Conservation (phyloP, 2,329 filamentous ascomycete species). For the Ascosphaera pollenicola region DNA sequence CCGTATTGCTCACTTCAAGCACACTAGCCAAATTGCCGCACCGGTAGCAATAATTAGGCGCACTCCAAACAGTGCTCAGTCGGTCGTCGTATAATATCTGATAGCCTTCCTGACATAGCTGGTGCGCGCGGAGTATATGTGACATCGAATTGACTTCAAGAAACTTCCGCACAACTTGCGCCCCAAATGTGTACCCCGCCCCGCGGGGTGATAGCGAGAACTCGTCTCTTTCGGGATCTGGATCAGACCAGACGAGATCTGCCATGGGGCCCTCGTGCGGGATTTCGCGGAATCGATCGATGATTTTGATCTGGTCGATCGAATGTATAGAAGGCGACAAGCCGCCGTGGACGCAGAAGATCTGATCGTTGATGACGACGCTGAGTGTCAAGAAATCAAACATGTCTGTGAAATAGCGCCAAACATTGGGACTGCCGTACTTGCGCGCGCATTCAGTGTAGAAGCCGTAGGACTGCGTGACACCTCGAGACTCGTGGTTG, state of each 20-base stretch:
- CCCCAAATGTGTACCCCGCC: conserved; percentile 85
- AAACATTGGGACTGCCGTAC: conserved; percentile 95
- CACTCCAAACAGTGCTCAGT: conserved; percentile 98
- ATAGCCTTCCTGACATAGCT: conserved; percentile 98
- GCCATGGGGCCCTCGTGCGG: conserved; percentile 99
- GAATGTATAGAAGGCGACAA: conserved; percentile 78
- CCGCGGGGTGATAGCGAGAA: conserved; percentile 90
- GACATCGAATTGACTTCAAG: conserved; percentile 74
- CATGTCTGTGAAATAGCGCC: conserved; percentile 99
- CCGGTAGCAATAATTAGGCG: conserved; percentile 90
- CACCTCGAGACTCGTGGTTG: conserved; percentile 92
- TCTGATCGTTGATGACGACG: conserved; percentile 42
- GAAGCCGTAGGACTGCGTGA: conserved; percentile 97
- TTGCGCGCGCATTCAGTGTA: conserved; percentile 97
- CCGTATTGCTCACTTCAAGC: conserved; percentile 74
- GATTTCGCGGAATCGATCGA: conserved; percentile 95
- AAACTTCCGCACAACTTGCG: conserved; percentile 95
- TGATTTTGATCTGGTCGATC: conserved; percentile 82
- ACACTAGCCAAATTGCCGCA: conserved; percentile 94
- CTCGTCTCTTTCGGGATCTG: conserved; percentile 87
- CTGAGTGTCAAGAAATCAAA: conserved; percentile 90
- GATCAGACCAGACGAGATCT: conserved; percentile 92
- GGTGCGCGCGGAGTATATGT: conserved; percentile 86
- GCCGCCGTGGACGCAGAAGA: conserved; percentile 89
- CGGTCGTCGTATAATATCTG: conserved; percentile 97